Conservation (phyloP, 495 filamentous ascomycete species). For the Xylaria acuta region DNA sequence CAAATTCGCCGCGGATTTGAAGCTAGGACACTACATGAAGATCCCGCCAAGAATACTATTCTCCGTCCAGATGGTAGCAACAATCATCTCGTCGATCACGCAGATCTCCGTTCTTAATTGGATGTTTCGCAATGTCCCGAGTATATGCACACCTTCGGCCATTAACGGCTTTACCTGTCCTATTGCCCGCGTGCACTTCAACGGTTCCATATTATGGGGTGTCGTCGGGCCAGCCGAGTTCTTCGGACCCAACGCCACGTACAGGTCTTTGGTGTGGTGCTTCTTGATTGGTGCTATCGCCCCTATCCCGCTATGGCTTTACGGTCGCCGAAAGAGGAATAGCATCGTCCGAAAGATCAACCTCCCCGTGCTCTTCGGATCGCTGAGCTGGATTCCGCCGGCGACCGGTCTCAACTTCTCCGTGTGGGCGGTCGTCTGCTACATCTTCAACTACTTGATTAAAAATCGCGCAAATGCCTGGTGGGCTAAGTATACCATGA, state of each 20-base stretch:
- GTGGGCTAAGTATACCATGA: constrained; percentile 94
- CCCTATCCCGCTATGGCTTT: constrained; percentile 70
- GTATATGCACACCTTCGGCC: constrained; percentile 77
- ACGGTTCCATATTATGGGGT: constrained; percentile 87
- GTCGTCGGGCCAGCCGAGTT: constrained; percentile 80
- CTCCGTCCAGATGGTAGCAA: constrained; percentile 79
- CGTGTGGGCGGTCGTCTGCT: constrained; percentile 82
- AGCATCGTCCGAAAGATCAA: constrained; percentile 69
- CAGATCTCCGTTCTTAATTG: constrained; percentile 86
- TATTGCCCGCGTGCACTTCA: constrained; percentile 87
- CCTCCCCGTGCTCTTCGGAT: constrained; percentile 74
- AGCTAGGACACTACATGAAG: constrained; percentile 93
- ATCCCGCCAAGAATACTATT: constrained; percentile 85
- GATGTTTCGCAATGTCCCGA: constrained; percentile 81
- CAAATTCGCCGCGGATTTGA: constrained; percentile 85
- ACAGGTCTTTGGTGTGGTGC: constrained; percentile 75
- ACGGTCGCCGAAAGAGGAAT: constrained; percentile 56
- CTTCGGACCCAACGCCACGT: constrained; percentile 75
- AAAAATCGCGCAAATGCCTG: constrained; percentile 68
- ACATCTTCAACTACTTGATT: constrained; percentile 79
- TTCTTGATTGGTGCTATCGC: constrained; percentile 75
- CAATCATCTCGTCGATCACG: constrained; percentile 76
- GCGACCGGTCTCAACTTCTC: constrained; percentile 86
- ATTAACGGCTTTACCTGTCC: constrained; percentile 89
- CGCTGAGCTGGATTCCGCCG: constrained; percentile 80